Evolutionary conservation across 2,329 filamentous ascomycete genomes (phyloP), one percentile per base, ranked within the genome.

Genomic region (Fulvia fulva): DNA sequence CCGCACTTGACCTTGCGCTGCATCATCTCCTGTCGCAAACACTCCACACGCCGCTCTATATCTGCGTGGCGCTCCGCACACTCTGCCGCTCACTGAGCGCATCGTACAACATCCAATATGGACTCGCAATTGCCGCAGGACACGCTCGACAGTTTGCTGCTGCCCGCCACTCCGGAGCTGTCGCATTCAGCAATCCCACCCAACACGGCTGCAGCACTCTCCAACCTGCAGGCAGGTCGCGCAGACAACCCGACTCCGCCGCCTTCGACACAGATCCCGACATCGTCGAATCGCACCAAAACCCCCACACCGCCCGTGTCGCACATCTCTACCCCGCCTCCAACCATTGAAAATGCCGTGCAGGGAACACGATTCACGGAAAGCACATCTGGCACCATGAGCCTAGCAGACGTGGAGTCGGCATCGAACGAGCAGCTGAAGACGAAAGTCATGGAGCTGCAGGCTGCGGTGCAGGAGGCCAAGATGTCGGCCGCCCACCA

Each of bases 401-500:
- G 78, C 1, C 64, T 71, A 12, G 77, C 81, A 25, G 78, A 84
- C 51, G 78, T 86, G 63, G 77, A 77, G 54, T 73, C 72, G 63
- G 82, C 83, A 12, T 76, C 78, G 19, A 71, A 79, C 16, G 74
- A 80, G 2, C 78, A 82, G 62, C 74, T 87, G 51, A 80, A 82
- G 23, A 71, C 71, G 46, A 83, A 85, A 67, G 78, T 83, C 32
- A 76, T 78, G 14, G 73, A 75, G 45, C 75, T 87, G 12, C 76
- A 82, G 25, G 73, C 75, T 11, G 77, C 81, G 16, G 72, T 85
- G n/a, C 79, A 82, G 62, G 85, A 88, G 64, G 81, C 84, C 56
- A 90, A 94, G 69, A 92, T 91, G 78, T 89, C 92, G 59, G 87
- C 89, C 16, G 89, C 92, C 30, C 92, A 97, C 72, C 88, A 94